Percentiles rank a stretch among this genome's conserved stretches.
Conservation (phyloP, 768 basidiomycete genomes). For the Naganishia onofrii region DNA sequence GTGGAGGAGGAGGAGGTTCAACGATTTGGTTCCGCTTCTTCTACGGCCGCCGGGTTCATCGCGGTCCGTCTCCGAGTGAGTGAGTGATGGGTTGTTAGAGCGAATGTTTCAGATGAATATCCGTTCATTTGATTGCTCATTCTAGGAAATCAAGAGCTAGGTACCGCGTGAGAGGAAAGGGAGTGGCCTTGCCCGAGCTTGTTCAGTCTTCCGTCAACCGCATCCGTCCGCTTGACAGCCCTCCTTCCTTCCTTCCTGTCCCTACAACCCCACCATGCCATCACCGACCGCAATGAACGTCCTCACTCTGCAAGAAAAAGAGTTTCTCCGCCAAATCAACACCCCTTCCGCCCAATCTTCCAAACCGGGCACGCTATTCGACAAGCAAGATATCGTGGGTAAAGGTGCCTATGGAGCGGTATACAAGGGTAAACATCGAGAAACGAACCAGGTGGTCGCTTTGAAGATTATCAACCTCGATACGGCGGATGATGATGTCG, state of each 20-base stretch:
- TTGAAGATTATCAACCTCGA: slow-evolving; percentile 99
- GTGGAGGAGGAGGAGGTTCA: not conserved
- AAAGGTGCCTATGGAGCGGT: slow-evolving; percentile 96
- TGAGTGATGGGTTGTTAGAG: not conserved
- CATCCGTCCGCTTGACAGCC: not conserved
- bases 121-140: not conserved
- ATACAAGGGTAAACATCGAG: slow-evolving; percentile 80
- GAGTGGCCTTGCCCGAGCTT: too few species aligned
- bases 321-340: slow-evolving; percentile 30
- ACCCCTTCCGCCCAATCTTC: slow-evolving; percentile 20
- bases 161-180: not conserved
- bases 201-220: too few species aligned
- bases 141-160: not conserved
- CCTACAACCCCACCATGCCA: not conserved
- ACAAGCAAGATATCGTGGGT: slow-evolving; percentile 85
- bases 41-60: not conserved
- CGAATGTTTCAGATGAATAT: slow-evolving; percentile 18
- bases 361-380: slow-evolving; percentile 29
- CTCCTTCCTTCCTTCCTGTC: too few species aligned
- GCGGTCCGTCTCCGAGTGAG: not conserved
- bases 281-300: slow-evolving; percentile 19
- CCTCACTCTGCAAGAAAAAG: slow-evolving; percentile 23
- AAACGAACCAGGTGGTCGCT: slow-evolving; percentile 83
- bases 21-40: not conserved
- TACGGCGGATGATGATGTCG: slow-evolving; percentile 92